Conservation (phyloP, 2,329 filamentous ascomycete genomes). For the Bipolaris zeicola region DNA sequence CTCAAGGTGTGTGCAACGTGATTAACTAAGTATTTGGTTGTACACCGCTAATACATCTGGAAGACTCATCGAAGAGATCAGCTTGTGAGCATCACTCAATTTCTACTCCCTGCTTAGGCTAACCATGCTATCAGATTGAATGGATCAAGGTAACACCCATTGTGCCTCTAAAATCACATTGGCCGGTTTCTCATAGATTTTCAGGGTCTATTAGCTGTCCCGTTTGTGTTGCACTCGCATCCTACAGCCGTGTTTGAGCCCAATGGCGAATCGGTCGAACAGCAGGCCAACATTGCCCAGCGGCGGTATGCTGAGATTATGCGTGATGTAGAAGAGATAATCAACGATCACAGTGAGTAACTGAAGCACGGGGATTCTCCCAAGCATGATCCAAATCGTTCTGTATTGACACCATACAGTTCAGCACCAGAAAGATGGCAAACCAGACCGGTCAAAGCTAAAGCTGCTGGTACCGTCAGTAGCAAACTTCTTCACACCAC, state of each 20-base stretch:
- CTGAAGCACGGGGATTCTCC: not conserved
- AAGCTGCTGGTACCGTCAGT: slow-evolving; percentile 89
- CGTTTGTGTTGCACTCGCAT: slow-evolving; percentile 95
- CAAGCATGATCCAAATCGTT: not conserved
- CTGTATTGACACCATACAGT: slow-evolving; percentile 56
- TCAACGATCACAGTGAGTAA: slow-evolving; percentile 82
- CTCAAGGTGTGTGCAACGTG: slow-evolving; percentile 59
- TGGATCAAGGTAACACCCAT: slow-evolving; percentile 76
- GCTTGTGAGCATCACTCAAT: slow-evolving; percentile 68
- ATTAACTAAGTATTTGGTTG: not conserved
- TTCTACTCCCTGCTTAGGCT: slow-evolving; percentile 8
- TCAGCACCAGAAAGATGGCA: slow-evolving; percentile 68
- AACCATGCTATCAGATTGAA: slow-evolving; percentile 62
- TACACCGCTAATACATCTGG: slow-evolving; percentile 16
- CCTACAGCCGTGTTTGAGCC: slow-evolving; percentile 84
- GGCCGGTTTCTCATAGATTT: not conserved
- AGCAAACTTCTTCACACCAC: slow-evolving; percentile 89
- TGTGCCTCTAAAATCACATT: not conserved
- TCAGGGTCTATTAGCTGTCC: slow-evolving; percentile 76
- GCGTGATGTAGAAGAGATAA: slow-evolving; percentile 87
- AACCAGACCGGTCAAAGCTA: slow-evolving; percentile 80
- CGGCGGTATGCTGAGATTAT: slow-evolving; percentile 94
- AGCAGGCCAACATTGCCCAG: slow-evolving; percentile 81
- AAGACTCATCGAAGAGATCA: slow-evolving; percentile 92
- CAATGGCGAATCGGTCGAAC: slow-evolving; percentile 66